Evolutionary conservation across 2,329 filamentous ascomycete species (phyloP).

Genomic region (Penicillium psychrosexuale): DNA sequence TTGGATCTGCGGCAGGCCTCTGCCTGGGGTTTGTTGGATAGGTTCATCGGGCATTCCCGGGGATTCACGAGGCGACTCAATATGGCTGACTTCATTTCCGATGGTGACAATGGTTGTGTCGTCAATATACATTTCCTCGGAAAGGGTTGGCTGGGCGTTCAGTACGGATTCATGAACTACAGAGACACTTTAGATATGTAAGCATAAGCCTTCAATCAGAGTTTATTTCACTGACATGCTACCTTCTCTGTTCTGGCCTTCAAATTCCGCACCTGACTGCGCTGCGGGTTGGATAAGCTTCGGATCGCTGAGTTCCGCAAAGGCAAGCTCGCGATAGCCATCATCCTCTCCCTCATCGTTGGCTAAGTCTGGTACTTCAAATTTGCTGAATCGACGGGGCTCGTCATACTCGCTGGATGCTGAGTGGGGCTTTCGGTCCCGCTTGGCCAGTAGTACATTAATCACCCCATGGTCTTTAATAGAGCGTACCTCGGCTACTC

Average conservation of each 20-base stretch:
- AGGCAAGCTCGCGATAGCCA: conserved; percentile 59
- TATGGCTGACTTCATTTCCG: conserved; percentile 15
- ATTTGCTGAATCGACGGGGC: conserved; percentile 70
- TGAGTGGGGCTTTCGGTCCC: conserved; percentile 63
- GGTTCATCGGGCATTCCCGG: conserved; percentile 10
- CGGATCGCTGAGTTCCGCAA: conserved; percentile 65
- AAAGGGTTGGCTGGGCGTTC: conserved; percentile 10
- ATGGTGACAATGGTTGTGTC: conserved; percentile 22
- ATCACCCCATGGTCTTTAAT: conserved; percentile 55
- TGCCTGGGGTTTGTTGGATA: conserved; percentile 12
- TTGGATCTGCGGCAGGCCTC: conserved; percentile 5
- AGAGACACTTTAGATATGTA: conserved; percentile 31
- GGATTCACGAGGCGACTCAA: conserved; percentile 9
- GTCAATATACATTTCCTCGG: conserved; percentile 10
- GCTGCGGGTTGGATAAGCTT: conserved; percentile 56
- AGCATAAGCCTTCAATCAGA: conserved; percentile 25
- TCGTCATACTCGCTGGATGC: conserved; percentile 60
- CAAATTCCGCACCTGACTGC: conserved; percentile 22
- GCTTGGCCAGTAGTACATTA: conserved; percentile 63
- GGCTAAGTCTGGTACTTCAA: conserved; percentile 68
- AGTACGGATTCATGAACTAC: conserved; percentile 27
- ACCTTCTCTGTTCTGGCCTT: conserved; percentile 26
- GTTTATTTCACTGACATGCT: conserved; percentile 41
- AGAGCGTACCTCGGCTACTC: conserved; percentile 64
- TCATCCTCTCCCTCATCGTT: conserved; percentile 55